These are phyloP conservation scores for Suhomyces sp. DNA, from an alignment of 805 yeast species.

Conservation along the genomic window DNA sequence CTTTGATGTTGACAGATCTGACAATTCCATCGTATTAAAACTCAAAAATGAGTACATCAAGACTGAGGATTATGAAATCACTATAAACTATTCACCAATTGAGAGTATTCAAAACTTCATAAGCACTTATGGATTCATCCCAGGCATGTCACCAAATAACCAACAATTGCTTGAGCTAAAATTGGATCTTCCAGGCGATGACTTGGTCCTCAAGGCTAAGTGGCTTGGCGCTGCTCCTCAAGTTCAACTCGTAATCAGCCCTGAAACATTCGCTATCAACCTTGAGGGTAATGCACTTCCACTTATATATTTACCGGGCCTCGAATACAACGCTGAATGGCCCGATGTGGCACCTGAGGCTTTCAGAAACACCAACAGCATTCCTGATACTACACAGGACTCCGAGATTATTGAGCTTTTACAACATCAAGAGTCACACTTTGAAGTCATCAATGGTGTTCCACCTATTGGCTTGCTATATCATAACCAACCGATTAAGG, in stretches of 20 bases:
- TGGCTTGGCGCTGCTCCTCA: conserved; percentile 30
- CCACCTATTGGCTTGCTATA: conserved; percentile 19
- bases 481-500: conserved; percentile 3
- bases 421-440: conserved; percentile 24
- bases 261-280: conserved; percentile 14
- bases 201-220: conserved; percentile 16
- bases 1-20: conserved; percentile 55
- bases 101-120: conserved; percentile 25
- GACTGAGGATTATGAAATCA: conserved; percentile 17
- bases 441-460: conserved; percentile 24
- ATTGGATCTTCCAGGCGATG: conserved; percentile 8
- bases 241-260: conserved; percentile 18
- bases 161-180: conserved; percentile 14
- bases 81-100: conserved; percentile 24
- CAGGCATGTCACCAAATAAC: conserved; percentile 7
- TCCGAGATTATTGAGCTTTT: conserved; percentile 23
- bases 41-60: conserved; percentile 2
- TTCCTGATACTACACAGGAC: conserved; percentile 22
- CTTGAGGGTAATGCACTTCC: conserved; percentile 18
- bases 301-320: conserved; percentile 11
- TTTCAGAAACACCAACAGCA: conserved; percentile 14
- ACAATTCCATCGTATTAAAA: conserved; percentile 42
- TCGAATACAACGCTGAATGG: conserved; percentile 18
- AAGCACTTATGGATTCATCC: conserved; percentile 32
- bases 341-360: conserved; percentile 13